Percentiles rank a stretch among this genome's conserved stretches.
phyloP scores from a whole-genome alignment of 345 rosid species.

The Lenwebbia sp. region DNA sequence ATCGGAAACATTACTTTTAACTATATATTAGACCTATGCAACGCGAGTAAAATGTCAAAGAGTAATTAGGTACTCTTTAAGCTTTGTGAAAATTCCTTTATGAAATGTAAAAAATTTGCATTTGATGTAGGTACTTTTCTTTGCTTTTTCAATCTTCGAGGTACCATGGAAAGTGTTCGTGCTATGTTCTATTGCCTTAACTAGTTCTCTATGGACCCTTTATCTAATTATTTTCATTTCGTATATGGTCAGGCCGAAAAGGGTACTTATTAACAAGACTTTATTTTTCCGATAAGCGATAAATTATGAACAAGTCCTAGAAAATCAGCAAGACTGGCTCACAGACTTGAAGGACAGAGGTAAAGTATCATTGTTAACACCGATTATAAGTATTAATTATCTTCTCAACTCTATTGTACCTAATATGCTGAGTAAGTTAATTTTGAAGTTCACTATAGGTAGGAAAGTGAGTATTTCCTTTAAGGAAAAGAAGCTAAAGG shows the following conservation, averaged over 20 bases:
- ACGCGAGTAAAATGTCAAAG: background rate
- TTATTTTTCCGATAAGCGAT: background rate
- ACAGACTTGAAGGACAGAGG: background rate
- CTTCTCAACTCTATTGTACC: background rate
- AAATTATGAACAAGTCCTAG: background rate
- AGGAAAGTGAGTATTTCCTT: background rate
- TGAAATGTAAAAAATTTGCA: background rate
- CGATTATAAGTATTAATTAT: background rate
- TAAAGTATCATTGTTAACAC: background rate
- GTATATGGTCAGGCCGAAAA: background rate
- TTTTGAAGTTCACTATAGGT: background rate
- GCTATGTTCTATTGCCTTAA: background rate
- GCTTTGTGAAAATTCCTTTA: background rate
- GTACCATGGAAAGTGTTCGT: background rate
- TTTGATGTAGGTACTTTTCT: background rate
- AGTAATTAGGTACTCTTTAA: background rate
- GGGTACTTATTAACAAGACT: background rate
- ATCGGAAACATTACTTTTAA: background rate
- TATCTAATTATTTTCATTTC: too few species aligned
- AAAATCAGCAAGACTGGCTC: background rate
- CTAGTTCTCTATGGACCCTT: too few species aligned
- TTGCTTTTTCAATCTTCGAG: background rate
- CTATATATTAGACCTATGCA: background rate
- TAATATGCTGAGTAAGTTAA: background rate
- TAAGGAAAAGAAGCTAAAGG: background rate